Conservation (phyloP, 495 filamentous ascomycete species). For the Penicillium verhagenii region DNA sequence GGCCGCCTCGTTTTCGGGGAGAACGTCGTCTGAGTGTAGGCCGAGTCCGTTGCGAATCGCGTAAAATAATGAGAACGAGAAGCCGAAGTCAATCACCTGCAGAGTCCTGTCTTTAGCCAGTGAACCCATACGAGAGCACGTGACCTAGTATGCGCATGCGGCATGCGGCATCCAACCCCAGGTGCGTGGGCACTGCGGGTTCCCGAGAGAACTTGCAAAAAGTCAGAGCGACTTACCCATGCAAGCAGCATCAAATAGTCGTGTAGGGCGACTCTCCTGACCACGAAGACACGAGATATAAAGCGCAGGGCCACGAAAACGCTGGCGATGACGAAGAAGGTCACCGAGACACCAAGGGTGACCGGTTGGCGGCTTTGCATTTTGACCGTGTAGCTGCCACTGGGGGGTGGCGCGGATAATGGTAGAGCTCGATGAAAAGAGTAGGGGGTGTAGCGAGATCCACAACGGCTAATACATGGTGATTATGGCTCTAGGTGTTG, state of each 20-base stretch:
- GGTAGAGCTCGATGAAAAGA: background rate
- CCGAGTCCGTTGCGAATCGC: constrained; percentile 71
- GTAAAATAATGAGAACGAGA: constrained; percentile 74
- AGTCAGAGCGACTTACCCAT: constrained; percentile 57
- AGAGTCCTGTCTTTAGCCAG: constrained; percentile 6
- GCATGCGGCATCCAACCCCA: background rate
- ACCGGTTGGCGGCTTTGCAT: constrained; percentile 59
- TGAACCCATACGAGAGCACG: background rate
- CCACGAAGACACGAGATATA: constrained; percentile 68
- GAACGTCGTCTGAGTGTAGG: constrained; percentile 67
- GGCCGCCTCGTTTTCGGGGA: constrained; percentile 34
- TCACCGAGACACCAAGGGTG: constrained; percentile 73
- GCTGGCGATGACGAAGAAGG: constrained; percentile 63
- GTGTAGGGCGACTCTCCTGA: constrained; percentile 66
- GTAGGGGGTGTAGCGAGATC: background rate
- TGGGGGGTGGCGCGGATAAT: background rate
- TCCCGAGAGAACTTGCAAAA: constrained; percentile 16
- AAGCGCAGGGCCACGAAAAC: constrained; percentile 72
- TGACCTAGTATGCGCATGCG: background rate
- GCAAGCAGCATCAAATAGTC: constrained; percentile 84
- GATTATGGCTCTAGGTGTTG: background rate
- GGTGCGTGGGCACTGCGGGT: background rate
- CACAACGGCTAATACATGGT: constrained; percentile 2
- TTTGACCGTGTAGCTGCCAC: constrained; percentile 5
- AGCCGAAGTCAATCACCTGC: constrained; percentile 70